Conservation (phyloP, 208 protist species). For the Naegleria lovaniensis region DNA sequence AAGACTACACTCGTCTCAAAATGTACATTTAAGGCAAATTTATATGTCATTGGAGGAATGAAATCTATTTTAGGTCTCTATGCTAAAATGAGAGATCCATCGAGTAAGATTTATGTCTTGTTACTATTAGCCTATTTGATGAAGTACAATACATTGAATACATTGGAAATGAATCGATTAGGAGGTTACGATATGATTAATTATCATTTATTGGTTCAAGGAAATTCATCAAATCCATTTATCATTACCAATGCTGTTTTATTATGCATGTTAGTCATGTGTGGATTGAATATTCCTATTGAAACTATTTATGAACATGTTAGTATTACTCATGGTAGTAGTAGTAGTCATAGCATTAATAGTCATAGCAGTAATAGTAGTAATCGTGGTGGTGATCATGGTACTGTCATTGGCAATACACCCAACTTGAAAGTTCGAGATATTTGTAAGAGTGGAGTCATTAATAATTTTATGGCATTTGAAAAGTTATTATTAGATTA, state of each 20-base stretch:
- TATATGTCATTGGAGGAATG: constrained; percentile 7
- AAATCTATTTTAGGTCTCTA: background rate
- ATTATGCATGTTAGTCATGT: background rate
- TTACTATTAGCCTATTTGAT: background rate
- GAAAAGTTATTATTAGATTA: constrained; percentile 15
- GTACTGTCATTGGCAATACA: background rate
- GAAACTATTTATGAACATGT: background rate
- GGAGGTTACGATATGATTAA: constrained; percentile 16
- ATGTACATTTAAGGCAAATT: constrained; percentile 16
- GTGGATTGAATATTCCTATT: background rate
- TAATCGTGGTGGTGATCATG: no score
- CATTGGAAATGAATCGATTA: background rate
- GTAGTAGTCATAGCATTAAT: no score
- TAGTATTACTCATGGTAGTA: no score
- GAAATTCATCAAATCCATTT: background rate
- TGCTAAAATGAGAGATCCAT: background rate
- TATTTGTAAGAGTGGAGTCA: background rate
- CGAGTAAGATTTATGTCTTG: constrained; percentile 2
- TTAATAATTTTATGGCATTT: constrained; percentile 7
- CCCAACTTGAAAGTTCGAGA: background rate
- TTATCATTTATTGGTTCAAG: background rate
- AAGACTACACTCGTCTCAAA: background rate
- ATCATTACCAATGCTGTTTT: background rate
- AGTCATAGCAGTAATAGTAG: no score
- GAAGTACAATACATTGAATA: background rate